Percentiles rank a stretch among this genome's conserved stretches.
These are phyloP conservation scores for Clausena lansium DNA, from an alignment of 345 rosid genomes.

Conservation along the genomic window DNA sequence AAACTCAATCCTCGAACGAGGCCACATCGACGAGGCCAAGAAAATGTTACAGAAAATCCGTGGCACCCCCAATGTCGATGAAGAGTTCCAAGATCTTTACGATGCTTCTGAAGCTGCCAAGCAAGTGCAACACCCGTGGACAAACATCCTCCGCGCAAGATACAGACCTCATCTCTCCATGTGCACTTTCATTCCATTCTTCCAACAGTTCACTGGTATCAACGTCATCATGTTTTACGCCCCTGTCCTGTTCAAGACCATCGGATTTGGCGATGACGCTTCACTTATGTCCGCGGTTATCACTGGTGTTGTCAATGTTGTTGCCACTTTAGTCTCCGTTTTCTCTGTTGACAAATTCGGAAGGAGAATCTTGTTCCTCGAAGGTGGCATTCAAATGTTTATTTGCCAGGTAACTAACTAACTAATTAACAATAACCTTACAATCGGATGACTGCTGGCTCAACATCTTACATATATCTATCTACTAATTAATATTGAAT, in stretches of 20 bases:
- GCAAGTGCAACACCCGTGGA: constrained; percentile 62
- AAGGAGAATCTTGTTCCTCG: constrained; percentile 60
- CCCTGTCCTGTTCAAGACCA: constrained; percentile 66
- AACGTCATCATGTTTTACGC: constrained; percentile 78
- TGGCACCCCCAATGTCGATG: constrained; percentile 50
- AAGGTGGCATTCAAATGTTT: constrained; percentile 75
- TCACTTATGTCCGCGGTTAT: constrained; percentile 71
- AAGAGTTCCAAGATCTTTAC: constrained; percentile 61
- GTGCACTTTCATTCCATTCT: constrained; percentile 54
- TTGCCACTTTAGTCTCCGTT: constrained; percentile 59
- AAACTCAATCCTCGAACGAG: constrained; percentile 72
- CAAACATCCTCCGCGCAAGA: constrained; percentile 42
- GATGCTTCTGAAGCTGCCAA: constrained; percentile 63
- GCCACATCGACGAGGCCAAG: constrained; percentile 54
- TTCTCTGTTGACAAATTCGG: constrained; percentile 58
- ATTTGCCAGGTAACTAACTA: constrained; percentile 54
- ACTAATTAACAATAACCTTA: no score
- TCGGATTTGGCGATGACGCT: constrained; percentile 70
- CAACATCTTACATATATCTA: no score
- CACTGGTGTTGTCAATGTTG: constrained; percentile 59
- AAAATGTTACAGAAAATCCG: constrained; percentile 54
- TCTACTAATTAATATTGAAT: no score
- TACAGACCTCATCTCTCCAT: constrained; percentile 67
- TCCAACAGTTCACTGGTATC: constrained; percentile 79
- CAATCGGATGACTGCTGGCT: no score